phyloP scores from a whole-genome alignment of 164 flowering plant genomes.

The Stephania yunnanensis region DNA sequence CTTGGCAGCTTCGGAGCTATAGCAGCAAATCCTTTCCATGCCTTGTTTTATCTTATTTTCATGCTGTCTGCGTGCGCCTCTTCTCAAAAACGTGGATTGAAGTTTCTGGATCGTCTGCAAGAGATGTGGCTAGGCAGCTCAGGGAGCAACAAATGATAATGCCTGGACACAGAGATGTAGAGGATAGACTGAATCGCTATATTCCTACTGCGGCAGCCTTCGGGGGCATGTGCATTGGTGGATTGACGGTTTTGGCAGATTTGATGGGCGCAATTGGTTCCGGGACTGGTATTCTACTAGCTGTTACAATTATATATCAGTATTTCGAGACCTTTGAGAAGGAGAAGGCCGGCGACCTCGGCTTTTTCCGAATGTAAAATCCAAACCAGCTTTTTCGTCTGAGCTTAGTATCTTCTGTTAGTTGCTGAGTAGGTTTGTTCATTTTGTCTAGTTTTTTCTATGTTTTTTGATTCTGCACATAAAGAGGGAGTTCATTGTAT shows the following conservation, averaged over 20 bases:
- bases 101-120: slow-evolving; percentile 76
- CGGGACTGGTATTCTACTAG: slow-evolving; percentile 7
- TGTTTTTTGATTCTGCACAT: too few relatives aligned
- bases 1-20: slow-evolving; percentile 4
- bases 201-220: slow-evolving; percentile 11
- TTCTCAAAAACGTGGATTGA: slow-evolving; percentile 80
- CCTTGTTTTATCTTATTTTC: slow-evolving; percentile 56
- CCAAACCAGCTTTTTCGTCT: too few relatives aligned
- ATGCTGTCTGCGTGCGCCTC: slow-evolving; percentile 76
- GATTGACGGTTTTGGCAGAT: slow-evolving; percentile 10
- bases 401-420: too few relatives aligned
- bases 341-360: slow-evolving; percentile 4
- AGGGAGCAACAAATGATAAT: slow-evolving; percentile 11
- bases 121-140: slow-evolving; percentile 48
- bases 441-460: too few relatives aligned
- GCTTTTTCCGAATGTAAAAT: neutral
- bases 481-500: too few relatives aligned
- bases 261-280: slow-evolving; percentile 6
- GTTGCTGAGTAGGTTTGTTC: too few relatives aligned
- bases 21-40: slow-evolving; percentile 30
- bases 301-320: slow-evolving; percentile 7
- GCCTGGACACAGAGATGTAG: slow-evolving; percentile 11
- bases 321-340: slow-evolving; percentile 11
- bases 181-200: slow-evolving; percentile 7
- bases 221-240: slow-evolving; percentile 10